A percentile compares a stretch with the other conserved stretches of the same genome.
Evolutionary conservation across 352 stramenopile genomes (phyloP).

Genomic region (Pythium phragmitis): DNA sequence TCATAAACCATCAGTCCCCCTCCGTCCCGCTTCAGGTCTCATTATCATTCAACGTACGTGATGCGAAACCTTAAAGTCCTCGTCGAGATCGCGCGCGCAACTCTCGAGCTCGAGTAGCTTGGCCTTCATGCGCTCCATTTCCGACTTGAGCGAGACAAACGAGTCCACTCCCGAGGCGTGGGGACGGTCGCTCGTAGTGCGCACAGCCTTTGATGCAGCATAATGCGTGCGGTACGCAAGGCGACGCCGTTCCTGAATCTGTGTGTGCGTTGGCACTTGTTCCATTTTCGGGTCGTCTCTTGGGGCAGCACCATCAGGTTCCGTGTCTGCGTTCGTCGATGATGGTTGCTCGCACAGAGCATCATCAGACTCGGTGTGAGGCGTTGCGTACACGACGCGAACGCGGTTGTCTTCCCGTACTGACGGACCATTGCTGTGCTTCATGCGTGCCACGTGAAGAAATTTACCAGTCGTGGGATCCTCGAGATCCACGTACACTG

Average conservation of each 20-base stretch:
- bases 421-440: background rate
- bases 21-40: background rate
- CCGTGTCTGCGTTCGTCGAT: no score
- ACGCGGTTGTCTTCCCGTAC: background rate
- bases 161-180: conserved; percentile 7
- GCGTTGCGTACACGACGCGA: background rate
- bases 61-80: conserved; percentile 55
- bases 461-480: conserved; percentile 4
- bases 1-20: background rate
- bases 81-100: conserved; percentile 50
- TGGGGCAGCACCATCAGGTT: background rate
- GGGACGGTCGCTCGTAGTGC: background rate
- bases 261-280: background rate
- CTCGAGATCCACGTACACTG: conserved; percentile 24
- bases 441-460: conserved; percentile 12
- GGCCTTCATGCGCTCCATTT: conserved; percentile 54
- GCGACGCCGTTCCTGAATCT: conserved; percentile 7
- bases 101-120: conserved; percentile 47
- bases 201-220: background rate
- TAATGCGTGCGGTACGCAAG: conserved; percentile 22
- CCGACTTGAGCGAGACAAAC: conserved; percentile 37
- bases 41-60: conserved; percentile 27
- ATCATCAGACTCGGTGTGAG: background rate
- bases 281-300: background rate
- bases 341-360: no score